Percentiles rank a stretch among this genome's conserved stretches.
phyloP scores from a whole-genome alignment of 805 yeast species.

The Hanseniaspora jakobsenii region DNA sequence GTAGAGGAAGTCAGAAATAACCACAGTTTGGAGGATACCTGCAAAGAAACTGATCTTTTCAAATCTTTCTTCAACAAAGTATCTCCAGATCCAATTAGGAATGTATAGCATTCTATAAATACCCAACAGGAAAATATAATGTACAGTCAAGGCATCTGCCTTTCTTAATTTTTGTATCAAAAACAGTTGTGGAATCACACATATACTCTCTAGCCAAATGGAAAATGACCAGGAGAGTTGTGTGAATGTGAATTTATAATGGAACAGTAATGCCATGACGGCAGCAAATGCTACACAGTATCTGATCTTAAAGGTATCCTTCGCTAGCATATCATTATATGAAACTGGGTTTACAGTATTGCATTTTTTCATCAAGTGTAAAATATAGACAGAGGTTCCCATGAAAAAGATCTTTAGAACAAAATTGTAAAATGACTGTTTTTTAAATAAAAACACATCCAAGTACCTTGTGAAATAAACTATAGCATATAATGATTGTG shows the following conservation, averaged over 20 bases:
- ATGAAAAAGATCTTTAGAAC: slow-evolving; percentile 75
- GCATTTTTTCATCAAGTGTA: slow-evolving; percentile 48
- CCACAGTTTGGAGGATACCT: slow-evolving; percentile 72
- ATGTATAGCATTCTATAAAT: slow-evolving; percentile 78
- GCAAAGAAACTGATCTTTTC: slow-evolving; percentile 65
- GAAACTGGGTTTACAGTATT: slow-evolving; percentile 39
- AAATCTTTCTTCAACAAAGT: slow-evolving; percentile 42
- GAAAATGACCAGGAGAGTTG: slow-evolving; percentile 81
- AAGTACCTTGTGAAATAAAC: slow-evolving; percentile 67
- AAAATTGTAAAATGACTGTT: slow-evolving; percentile 59
- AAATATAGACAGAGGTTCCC: slow-evolving; percentile 59
- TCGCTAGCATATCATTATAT: slow-evolving; percentile 42
- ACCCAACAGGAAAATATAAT: slow-evolving; percentile 90
- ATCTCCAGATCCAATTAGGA: slow-evolving; percentile 92
- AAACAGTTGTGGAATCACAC: slow-evolving; percentile 85
- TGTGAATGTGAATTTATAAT: slow-evolving; percentile 45
- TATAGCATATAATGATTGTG: slow-evolving; percentile 65
- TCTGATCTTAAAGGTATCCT: slow-evolving; percentile 62
- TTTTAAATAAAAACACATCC: slow-evolving; percentile 40
- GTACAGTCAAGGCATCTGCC: slow-evolving; percentile 76
- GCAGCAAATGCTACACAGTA: slow-evolving; percentile 57
- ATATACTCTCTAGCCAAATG: slow-evolving; percentile 84
- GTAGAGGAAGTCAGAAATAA: slow-evolving; percentile 93
- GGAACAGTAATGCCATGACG: slow-evolving; percentile 49
- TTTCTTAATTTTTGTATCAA: slow-evolving; percentile 82